Evolutionary conservation across 495 filamentous ascomycete genomes (phyloP).

Genomic region (Penicillium silybi): DNA sequence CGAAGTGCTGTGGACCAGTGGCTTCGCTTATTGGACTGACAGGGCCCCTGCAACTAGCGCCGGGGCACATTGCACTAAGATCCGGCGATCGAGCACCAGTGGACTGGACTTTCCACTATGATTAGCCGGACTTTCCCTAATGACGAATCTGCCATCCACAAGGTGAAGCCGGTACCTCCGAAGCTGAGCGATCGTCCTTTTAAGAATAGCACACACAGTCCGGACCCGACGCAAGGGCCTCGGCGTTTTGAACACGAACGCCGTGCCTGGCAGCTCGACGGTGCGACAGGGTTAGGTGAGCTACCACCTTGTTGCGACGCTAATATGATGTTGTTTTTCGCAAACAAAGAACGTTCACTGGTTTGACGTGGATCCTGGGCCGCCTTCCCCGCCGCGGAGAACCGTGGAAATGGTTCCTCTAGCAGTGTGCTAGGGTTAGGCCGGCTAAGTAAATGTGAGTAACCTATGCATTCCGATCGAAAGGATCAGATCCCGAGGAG

Average conservation of each 20-base stretch:
- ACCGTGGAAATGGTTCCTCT: not conserved
- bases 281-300: conserved; percentile 9
- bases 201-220: conserved; percentile 22
- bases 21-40: conserved; percentile 15
- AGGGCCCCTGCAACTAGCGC: conserved; percentile 19
- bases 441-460: not conserved
- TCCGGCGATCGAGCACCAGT: conserved; percentile 21
- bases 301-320: not conserved
- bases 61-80: conserved; percentile 22
- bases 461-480: not conserved
- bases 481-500: not conserved
- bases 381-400: conserved; percentile 9
- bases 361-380: conserved; percentile 15
- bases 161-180: conserved; percentile 6
- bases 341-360: conserved; percentile 13
- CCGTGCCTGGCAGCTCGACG: conserved; percentile 2
- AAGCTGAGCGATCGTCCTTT: conserved; percentile 10
- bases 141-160: not conserved
- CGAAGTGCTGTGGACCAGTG: not conserved
- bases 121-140: not conserved
- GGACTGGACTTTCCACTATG: no score
- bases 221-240: conserved; percentile 14
- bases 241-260: conserved; percentile 6
- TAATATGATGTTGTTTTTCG: not conserved
- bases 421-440: not conserved